Base-by-base conservation (phyloP, 495 filamentous ascomycete genomes). In the Talaromyces stipitatus region DNA sequence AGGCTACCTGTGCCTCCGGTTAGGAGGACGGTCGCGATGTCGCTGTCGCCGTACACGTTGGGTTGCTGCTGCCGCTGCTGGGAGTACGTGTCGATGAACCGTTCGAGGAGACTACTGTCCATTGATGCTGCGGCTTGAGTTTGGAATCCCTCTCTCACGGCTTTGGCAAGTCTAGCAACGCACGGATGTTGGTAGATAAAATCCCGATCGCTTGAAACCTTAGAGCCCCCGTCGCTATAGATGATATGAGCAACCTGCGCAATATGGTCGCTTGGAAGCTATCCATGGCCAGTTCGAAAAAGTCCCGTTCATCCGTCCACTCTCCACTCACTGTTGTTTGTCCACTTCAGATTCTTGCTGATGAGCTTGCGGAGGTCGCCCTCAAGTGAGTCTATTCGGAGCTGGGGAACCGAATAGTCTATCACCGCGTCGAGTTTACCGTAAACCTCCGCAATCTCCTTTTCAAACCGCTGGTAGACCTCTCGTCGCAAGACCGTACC, bases 241-340 rank as follows among this genome's bases (percentile, higher is more conserved):
- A 10, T 3, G 60, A 60, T 36, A 61, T 14, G 22, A 71, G 58
- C 1, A 64, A 18, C n/a, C 69, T 58, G 16, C 60, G 58, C 14
- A 76, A 47, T 4, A 58, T 57, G 4, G 64, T 61, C 3, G 69
- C 69, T 50, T 74, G 65, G n/a, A 76, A 30, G 2, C 66, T 71
- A 16, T 74, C 66, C 65, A 74, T 67, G 2, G 69, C 71, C 9
- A 66, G 65, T 51, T 73, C 69, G 36, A 72, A 73, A 26, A 75
- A 60, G 60, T 76, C 71, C 3, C 64, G 46, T 16, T 66, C 59
- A 29, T 32, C 59, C 48, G 60, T 38, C 55, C 10, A 22, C 47
- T 45, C n/a, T 38, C 55, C 10, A 22, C 47, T 45, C n/a, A 41
- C 36, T 48, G 22, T 36, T 9, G 47, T 55, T 32, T 24, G 58